These are phyloP conservation scores for Rhytidiadelphus loreus DNA, from an alignment of 225 moss, liverwort and hornwort genomes.

Conservation along the genomic window DNA sequence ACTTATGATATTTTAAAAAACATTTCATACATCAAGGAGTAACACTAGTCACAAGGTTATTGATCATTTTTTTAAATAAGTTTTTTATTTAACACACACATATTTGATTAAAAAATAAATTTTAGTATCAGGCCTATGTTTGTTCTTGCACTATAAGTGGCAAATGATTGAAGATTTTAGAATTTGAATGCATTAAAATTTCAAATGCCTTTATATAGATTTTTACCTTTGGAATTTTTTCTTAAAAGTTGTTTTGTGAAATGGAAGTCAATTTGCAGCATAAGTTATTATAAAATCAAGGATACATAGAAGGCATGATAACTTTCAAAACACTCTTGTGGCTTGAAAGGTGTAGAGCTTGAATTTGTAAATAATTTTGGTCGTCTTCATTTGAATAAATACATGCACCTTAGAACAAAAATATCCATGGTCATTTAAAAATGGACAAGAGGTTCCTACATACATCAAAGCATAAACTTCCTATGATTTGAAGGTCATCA, in stretches of 20 bases:
- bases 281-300: background rate
- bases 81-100: background rate
- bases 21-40: background rate
- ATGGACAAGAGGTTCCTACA: accelerated
- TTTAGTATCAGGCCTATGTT: background rate
- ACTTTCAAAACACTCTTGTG: background rate
- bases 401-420: background rate
- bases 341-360: background rate
- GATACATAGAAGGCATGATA: background rate
- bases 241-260: background rate
- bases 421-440: background rate
- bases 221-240: background rate
- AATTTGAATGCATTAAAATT: background rate
- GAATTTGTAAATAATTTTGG: background rate
- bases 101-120: background rate
- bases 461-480: background rate
- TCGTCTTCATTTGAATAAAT: background rate
- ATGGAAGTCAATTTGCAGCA: background rate
- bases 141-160: background rate
- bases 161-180: background rate
- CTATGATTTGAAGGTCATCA: background rate
- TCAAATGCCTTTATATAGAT: background rate
- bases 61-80: background rate
- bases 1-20: background rate
- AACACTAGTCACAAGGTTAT: background rate